phyloP scores from a whole-genome alignment of 805 yeast species.

The Metschnikowia rubicola region DNA sequence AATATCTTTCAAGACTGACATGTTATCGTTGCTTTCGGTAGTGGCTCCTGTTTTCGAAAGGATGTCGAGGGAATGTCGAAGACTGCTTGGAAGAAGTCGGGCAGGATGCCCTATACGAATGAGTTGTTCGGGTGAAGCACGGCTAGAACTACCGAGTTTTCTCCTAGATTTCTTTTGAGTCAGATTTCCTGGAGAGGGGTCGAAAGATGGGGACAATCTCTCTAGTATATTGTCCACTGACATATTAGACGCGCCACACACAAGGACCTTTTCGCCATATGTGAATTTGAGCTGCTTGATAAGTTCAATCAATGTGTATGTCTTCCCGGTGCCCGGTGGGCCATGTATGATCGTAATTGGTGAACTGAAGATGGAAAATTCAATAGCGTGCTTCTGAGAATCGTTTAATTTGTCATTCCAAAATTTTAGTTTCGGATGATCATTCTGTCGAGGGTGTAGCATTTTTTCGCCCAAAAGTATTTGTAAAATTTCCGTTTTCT shows the following conservation, averaged over 20 bases:
- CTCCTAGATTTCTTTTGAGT: slow-evolving; percentile 7
- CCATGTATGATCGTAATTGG: slow-evolving; percentile 67
- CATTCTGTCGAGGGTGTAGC: slow-evolving; percentile 23
- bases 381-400: slow-evolving; percentile 73
- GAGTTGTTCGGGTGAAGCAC: slow-evolving; percentile 38
- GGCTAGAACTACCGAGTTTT: slow-evolving; percentile 20
- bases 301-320: slow-evolving; percentile 79
- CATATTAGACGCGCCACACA: slow-evolving; percentile 93
- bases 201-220: slow-evolving; percentile 46
- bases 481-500: slow-evolving; percentile 35
- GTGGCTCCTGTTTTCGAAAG: slow-evolving; percentile 56
- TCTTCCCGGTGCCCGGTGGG: slow-evolving; percentile 82
- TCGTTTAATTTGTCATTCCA: slow-evolving; percentile 50
- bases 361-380: slow-evolving; percentile 54
- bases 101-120: slow-evolving; percentile 94
- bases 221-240: slow-evolving; percentile 90
- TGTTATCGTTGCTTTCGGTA: slow-evolving; percentile 32
- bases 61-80: slow-evolving; percentile 73
- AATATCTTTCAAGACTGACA: slow-evolving; percentile 60
- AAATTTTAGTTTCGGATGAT: slow-evolving; percentile 23
- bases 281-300: slow-evolving; percentile 63
- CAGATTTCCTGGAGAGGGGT: not conserved
- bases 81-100: slow-evolving; percentile 57
- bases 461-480: slow-evolving; percentile 44
- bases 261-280: slow-evolving; percentile 54